These are phyloP conservation scores for Microcyclosporella mali DNA, from an alignment of 2,329 filamentous ascomycete genomes.

Conservation along the genomic window DNA sequence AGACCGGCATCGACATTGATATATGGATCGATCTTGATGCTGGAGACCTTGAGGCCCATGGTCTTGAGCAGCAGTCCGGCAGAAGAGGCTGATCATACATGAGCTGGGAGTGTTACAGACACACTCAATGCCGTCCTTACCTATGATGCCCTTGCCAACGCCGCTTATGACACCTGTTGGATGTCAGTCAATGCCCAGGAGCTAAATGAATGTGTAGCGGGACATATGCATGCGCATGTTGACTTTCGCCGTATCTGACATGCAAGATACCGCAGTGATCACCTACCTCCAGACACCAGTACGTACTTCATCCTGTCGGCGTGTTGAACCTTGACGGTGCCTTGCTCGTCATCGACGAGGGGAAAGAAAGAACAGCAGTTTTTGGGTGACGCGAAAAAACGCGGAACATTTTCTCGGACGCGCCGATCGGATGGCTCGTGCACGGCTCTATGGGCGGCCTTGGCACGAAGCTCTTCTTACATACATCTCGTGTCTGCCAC, in stretches of 20 bases:
- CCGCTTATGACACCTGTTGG: slow-evolving; percentile 50
- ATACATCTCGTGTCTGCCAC: too few relatives aligned
- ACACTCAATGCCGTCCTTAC: slow-evolving; percentile 36
- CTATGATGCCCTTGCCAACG: slow-evolving; percentile 62
- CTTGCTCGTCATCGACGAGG: slow-evolving; percentile 36
- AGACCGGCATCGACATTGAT: slow-evolving; percentile 71
- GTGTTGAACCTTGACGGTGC: slow-evolving; percentile 35
- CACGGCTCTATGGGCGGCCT: too few relatives aligned
- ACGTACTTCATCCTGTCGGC: slow-evolving; percentile 68
- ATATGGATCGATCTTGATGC: slow-evolving; percentile 67
- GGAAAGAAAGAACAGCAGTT: slow-evolving; percentile 33
- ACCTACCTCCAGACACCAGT: slow-evolving; percentile 68
- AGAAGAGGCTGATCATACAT: slow-evolving; percentile 49
- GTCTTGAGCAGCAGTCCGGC: slow-evolving; percentile 74
- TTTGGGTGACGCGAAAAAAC: not conserved
- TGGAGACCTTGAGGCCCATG: slow-evolving; percentile 65
- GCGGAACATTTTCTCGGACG: slow-evolving; percentile 2
- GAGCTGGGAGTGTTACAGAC: slow-evolving; percentile 1
- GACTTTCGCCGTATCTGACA: too few relatives aligned
- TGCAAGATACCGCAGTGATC: not conserved
- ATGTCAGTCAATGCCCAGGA: slow-evolving; percentile 6
- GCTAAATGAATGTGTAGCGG: not conserved
- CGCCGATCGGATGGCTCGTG: not conserved
- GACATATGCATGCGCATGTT: not conserved
- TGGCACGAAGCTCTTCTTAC: too few relatives aligned